phyloP scores from a whole-genome alignment of 495 filamentous ascomycete genomes.

The Xylaria scruposa region DNA sequence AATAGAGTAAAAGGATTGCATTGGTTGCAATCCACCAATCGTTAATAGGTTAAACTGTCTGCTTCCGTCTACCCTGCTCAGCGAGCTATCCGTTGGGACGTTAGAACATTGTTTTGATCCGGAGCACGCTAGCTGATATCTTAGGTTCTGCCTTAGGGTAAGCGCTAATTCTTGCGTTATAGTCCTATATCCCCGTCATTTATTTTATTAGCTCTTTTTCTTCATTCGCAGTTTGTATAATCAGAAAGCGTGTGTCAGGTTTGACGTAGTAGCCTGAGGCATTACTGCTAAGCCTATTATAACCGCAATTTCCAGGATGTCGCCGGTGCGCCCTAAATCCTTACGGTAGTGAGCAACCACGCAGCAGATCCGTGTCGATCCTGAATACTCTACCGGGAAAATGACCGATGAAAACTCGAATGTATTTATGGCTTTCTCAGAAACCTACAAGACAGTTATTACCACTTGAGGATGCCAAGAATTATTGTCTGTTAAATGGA shows the following conservation, averaged over 20 bases:
- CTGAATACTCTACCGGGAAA: no score
- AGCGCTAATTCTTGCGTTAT: not conserved
- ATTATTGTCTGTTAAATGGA: not conserved
- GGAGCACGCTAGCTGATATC: not conserved
- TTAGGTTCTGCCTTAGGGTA: not conserved
- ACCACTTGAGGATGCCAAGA: not conserved
- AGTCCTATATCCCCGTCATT: not conserved
- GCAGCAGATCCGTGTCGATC: no score
- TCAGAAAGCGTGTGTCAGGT: not conserved
- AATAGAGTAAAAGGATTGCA: not conserved
- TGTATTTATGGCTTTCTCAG: not conserved
- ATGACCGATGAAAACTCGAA: not conserved
- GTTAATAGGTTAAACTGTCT: not conserved
- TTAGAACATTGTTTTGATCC: not conserved
- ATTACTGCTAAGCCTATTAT: not conserved
- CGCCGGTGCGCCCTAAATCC: not conserved
- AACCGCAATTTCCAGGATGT: not conserved
- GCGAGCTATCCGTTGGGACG: not conserved
- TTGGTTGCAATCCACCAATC: not conserved
- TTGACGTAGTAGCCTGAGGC: not conserved
- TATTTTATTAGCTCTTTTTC: not conserved
- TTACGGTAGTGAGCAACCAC: not conserved
- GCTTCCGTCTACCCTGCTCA: not conserved
- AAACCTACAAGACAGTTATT: not conserved
- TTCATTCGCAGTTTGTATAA: not conserved